Conservation (phyloP, 306 rosid species). For the Sicyos baderoa region DNA sequence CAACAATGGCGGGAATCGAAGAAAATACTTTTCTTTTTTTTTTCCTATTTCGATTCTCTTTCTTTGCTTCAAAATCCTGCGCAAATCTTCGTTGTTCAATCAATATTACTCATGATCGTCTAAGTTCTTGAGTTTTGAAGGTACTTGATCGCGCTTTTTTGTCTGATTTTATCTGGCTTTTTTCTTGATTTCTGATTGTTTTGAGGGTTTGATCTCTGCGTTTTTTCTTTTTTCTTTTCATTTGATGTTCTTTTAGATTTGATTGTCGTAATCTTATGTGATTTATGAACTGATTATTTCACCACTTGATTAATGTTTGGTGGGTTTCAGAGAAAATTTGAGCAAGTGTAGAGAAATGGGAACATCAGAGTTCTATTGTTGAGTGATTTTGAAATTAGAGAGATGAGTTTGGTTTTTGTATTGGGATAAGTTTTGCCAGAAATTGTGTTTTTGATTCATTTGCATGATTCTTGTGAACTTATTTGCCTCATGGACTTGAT, state of each 20-base stretch:
- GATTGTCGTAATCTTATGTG: background rate
- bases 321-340: too few species aligned
- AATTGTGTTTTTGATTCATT: background rate
- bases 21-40: too few species aligned
- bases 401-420: background rate
- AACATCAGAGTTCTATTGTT: background rate
- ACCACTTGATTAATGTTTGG: background rate
- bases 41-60: too few species aligned
- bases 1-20: slow-evolving; percentile 13
- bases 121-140: slow-evolving; percentile 1
- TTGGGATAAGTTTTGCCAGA: background rate
- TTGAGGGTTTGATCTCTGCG: background rate
- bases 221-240: background rate
- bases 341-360: too few species aligned
- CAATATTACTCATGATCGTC: background rate
- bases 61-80: slow-evolving; percentile 9
- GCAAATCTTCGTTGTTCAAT: background rate
- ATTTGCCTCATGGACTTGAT: background rate
- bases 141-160: background rate
- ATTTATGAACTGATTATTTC: slow-evolving; percentile 3
- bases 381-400: background rate
- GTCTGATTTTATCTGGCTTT: background rate
- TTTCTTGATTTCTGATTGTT: background rate
- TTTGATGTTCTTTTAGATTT: background rate
- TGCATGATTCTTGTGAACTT: background rate